phyloP scores from a whole-genome alignment of 1,139 yeast genomes.

The Sugiyamaella japonica region DNA sequence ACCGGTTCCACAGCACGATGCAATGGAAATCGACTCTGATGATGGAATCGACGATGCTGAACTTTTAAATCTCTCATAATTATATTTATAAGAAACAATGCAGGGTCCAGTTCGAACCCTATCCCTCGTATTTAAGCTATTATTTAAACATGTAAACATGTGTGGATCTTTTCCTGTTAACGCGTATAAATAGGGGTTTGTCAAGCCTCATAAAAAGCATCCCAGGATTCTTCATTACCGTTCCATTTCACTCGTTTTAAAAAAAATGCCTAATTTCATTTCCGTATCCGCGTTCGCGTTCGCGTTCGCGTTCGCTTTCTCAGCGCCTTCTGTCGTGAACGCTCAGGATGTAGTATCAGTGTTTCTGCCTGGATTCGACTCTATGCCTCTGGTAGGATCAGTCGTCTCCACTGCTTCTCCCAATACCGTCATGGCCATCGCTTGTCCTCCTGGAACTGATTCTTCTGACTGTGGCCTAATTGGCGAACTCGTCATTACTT shows the following conservation, averaged over 20 bases:
- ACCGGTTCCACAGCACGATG: neutral
- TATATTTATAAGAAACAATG: too few species aligned
- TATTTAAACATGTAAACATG: too few species aligned
- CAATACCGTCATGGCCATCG: slow-evolving; percentile 11
- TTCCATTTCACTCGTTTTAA: neutral
- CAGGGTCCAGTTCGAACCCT: too few species aligned
- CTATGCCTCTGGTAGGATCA: slow-evolving; percentile 8
- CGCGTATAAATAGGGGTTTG: too few species aligned
- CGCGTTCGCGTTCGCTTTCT: neutral
- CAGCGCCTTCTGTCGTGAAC: neutral
- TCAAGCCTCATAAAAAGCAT: too few species aligned
- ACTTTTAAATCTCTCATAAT: slow-evolving; percentile 3
- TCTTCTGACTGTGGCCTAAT: slow-evolving; percentile 10
- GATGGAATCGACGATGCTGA: slow-evolving; percentile 15
- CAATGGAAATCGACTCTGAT: slow-evolving; percentile 22
- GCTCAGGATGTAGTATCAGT: slow-evolving; percentile 6
- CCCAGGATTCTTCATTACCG: too few species aligned
- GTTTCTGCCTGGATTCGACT: slow-evolving; percentile 16
- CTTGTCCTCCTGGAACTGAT: slow-evolving; percentile 11
- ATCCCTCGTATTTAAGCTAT: too few species aligned
- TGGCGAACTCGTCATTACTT: slow-evolving; percentile 5
- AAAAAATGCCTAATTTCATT: neutral
- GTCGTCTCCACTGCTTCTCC: slow-evolving; percentile 8
- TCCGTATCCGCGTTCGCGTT: neutral
- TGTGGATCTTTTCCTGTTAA: too few species aligned